These are phyloP conservation scores for Yamadazyma spencermartinsiae DNA, from an alignment of 1,139 yeast genomes.

Conservation along the genomic window DNA sequence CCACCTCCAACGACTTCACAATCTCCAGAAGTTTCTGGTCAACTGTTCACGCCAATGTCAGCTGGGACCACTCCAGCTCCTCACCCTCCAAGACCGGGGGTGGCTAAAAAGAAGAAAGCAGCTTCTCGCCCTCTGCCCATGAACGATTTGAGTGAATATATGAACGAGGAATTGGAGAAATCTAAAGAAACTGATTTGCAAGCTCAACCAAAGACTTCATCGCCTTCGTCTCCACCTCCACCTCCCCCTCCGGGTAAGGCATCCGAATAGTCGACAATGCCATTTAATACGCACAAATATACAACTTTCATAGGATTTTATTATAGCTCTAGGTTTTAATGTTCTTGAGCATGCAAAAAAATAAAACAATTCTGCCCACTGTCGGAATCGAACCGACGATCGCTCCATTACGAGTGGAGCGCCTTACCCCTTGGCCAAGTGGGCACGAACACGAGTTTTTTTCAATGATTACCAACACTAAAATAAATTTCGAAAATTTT, in stretches of 20 bases:
- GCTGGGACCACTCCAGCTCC: constrained; percentile 17
- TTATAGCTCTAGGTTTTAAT: too few species aligned
- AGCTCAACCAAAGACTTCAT: constrained; percentile 6
- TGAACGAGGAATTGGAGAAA: constrained; percentile 48
- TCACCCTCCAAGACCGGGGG: constrained; percentile 24
- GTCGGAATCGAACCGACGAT: constrained; percentile 58
- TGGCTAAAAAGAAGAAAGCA: constrained; percentile 33
- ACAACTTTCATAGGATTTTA: too few species aligned
- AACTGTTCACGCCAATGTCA: constrained; percentile 8
- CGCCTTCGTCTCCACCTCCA: constrained; percentile 22
- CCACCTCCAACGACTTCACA: constrained; percentile 13
- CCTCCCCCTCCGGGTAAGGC: constrained; percentile 24
- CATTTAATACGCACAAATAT: constrained; percentile 4
- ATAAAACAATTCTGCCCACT: constrained; percentile 39
- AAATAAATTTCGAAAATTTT: too few species aligned
- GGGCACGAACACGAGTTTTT: constrained; percentile 26
- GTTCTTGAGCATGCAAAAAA: constrained; percentile 2
- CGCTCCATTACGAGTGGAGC: constrained; percentile 59
- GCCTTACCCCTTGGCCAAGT: constrained; percentile 60
- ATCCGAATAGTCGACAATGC: background rate
- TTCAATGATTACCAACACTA: too few species aligned
- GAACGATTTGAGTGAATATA: constrained; percentile 38
- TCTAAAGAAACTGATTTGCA: constrained; percentile 38
- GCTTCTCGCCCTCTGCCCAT: constrained; percentile 22
- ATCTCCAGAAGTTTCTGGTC: constrained; percentile 15